Evolutionary conservation across 495 filamentous ascomycete genomes (phyloP), one percentile per base, ranked within the genome.

Genomic region (Aspergillus incahuasiensis): DNA sequence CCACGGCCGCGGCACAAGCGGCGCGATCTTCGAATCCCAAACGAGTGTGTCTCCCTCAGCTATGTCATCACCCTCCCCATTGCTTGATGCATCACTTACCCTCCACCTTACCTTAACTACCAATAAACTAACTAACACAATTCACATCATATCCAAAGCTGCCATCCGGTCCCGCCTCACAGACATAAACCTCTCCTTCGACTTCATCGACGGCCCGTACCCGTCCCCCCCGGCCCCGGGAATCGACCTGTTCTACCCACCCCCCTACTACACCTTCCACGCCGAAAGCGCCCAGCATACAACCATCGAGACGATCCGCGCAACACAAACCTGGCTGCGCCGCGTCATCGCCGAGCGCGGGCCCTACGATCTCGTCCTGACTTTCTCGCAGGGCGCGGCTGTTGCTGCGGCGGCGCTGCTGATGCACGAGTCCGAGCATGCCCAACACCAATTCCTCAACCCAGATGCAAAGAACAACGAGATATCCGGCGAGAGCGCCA

Each of bases 1-100:
- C 16, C 84, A 88, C 63, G 85, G 82, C 8, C 74, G 76, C 55
- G 84, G 82, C 28, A 86, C 84, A 28, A 85, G 81, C 59, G 75
- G 66, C 38, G 54, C 65, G 0, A 82, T 84, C 53, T 83, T 87
- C 63, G 73, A 77, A 54, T 77, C 81, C 3, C 82, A 86, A 57
- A 80, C 82, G 9, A 70, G 84, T 81, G 59, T 62, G 70, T 64
- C 57, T n/a, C n/a, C n/a, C n/a, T n/a, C n/a, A n/a, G n/a, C n/a
- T n/a, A n/a, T n/a, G n/a, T n/a, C n/a, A n/a, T n/a, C n/a, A n/a
- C n/a, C n/a, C n/a, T n/a, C n/a, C n/a, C n/a, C n/a, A n/a, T n/a
- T n/a, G n/a, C n/a, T n/a, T n/a, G n/a, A n/a, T n/a, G n/a, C n/a
- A n/a, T n/a, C n/a, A n/a, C n/a, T 11, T 56, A 13, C 11, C 53